Evolutionary conservation across 768 basidiomycete genomes (phyloP), one percentile per base, ranked within the genome.

Genomic region (Gelatoporia subvermispora): DNA sequence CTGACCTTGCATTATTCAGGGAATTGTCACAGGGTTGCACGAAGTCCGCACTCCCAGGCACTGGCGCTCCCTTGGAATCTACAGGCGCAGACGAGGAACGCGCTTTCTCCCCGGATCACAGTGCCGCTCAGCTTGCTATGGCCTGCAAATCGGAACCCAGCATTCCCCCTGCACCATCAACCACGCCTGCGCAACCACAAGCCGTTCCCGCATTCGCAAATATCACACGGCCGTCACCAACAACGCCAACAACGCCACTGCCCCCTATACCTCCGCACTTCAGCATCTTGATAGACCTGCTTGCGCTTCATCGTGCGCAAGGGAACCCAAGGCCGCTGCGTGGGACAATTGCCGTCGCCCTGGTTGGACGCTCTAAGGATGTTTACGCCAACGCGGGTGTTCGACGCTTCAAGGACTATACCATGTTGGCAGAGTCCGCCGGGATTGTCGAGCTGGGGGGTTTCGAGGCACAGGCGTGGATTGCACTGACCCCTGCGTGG

Each of bases 381-480:
- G 3, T 17, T 18, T 34, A 41, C 22, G 41, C 11, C 7, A 7
- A 23, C 4, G 38, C 46, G 16, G 38, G 36, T 20, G 36, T 47
- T n/a, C 39, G 20, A 17, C 16, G 21, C 38, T 47, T 17, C 18
- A 10, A 18, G 34, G 18, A 45, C 15, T 45, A 39, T 38, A 9
- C 39, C n/a, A 8, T 20, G 9, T 22, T 4, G 15, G 46, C 46
- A 2, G 25, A 47, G 23, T 4, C 18, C 4, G 36, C 13, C 16
- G 46, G 46, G 17, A 13, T 47, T 10, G 28, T 47, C 5, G 23
- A 15, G 17, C 18, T 47, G 8, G 46, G 46, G 10, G 46, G 46
- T 2, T 15, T 13, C 8, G 21, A 41, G 25, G 46, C 23, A 18
- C 3, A 16, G 11, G 46, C 46, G 15, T 47, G 46, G 46, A 41